Conservation (phyloP, 768 basidiomycete species). For the Zangia roseola region DNA sequence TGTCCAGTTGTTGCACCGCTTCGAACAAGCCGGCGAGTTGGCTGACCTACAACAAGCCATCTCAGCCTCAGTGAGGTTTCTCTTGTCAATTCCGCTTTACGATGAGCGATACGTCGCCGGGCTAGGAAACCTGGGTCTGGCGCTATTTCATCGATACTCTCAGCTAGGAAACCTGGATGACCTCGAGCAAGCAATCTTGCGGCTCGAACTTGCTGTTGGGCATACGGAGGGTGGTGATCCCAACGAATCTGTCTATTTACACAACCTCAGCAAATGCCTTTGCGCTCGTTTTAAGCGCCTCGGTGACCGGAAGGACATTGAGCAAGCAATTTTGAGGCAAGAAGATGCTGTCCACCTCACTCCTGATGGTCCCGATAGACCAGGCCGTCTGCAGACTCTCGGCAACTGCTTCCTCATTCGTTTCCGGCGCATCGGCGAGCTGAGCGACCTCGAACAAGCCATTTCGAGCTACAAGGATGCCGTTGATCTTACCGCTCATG, state of each 20-base stretch:
- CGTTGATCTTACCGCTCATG: too few relatives aligned
- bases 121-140: background rate
- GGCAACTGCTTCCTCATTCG: background rate
- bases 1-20: background rate
- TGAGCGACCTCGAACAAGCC: background rate
- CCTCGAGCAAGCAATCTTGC: slow-evolving; percentile 1
- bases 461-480: too few relatives aligned
- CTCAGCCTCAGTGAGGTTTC: background rate
- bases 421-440: background rate
- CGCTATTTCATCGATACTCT: background rate
- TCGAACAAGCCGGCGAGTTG: background rate
- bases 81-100: background rate
- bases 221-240: background rate
- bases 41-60: slow-evolving; percentile 4
- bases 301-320: background rate
- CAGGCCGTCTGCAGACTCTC: background rate
- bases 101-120: background rate
- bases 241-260: background rate
- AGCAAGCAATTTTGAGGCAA: slow-evolving; percentile 1
- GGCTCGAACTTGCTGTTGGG: background rate
- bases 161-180: background rate
- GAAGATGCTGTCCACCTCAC: background rate
- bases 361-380: background rate
- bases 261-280: background rate
- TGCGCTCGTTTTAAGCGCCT: background rate